Evolutionary conservation across 2,329 filamentous ascomycete genomes (phyloP), one percentile per base, ranked within the genome.

Genomic region (Phialophora expanda): DNA sequence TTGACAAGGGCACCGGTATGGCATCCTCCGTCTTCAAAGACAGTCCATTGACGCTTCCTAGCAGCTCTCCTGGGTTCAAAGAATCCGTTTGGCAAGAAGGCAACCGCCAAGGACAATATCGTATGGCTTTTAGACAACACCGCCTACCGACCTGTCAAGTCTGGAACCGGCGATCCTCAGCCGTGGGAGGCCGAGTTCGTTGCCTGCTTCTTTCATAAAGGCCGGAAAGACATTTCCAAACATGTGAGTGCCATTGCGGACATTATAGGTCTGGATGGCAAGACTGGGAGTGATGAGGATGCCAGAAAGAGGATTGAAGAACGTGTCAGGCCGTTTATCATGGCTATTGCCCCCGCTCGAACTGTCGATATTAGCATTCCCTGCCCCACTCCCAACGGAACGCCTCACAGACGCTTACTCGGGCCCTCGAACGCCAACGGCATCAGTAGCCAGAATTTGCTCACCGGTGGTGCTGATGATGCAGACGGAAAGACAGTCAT

Each of bases 91-190:
- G 82, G 85, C 0, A 84, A 84, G 54, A 80, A 83, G 38, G 85
- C 92, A 55, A 84, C 87, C 62, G 81, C 83, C 17, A 79, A 86
- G n/a, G 77, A 82, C 57, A 90, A 97, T 76, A 87, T 86, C 14
- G 88, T 97, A 48, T 97, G 94, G 94, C 81, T 97, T 7, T 82
- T 97, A 56, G 93, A 98, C 80, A 97, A 95, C 74, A 94, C 91
- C 2, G 93, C 93, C 4, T 94, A 90, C 76, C 86, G 87, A 66
- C 73, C 76, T 26, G 58, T 74, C 61, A 75, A 75, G 68, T 54
- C 74, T 66, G 72, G 73, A 20, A 73, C 76, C 65, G 77, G 78
- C 1, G 26, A 32, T 12, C n/a, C 48, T 56, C 61, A 76, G 75
- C 68, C 73, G 60, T 97, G 93, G 92, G 84, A 91, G 73, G 90